A percentile compares a stretch with the other conserved stretches of the same genome.
Conservation (phyloP, 345 rosid genomes). For the Ricinus communis region DNA sequence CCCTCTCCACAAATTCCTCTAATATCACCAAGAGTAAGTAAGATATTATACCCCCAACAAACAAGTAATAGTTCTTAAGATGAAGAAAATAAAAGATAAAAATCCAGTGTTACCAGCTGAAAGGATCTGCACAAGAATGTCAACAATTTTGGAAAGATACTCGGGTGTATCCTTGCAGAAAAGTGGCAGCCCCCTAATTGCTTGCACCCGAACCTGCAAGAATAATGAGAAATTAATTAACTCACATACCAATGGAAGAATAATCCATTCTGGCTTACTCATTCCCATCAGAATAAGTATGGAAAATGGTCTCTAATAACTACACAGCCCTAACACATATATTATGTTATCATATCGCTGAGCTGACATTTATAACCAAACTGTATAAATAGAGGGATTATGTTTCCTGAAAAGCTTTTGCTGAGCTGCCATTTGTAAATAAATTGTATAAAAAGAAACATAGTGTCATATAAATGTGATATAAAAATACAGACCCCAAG, state of each 20-base stretch:
- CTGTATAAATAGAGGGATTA: no score
- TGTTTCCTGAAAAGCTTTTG: neutral
- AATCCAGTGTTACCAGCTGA: slow-evolving; percentile 52
- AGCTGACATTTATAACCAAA: no score
- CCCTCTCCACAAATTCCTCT: slow-evolving; percentile 96
- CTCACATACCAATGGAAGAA: neutral
- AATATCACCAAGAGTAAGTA: slow-evolving; percentile 13
- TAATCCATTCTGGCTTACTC: no score
- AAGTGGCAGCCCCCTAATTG: slow-evolving; percentile 89
- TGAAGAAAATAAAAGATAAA: neutral
- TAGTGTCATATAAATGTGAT: no score
- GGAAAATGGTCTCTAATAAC: neutral
- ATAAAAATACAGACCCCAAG: slow-evolving; percentile 61
- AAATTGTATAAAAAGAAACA: no score
- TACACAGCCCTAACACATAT: neutral
- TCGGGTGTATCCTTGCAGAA: slow-evolving; percentile 94
- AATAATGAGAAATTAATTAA: neutral
- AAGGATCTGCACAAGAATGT: slow-evolving; percentile 84
- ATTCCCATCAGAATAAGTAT: no score
- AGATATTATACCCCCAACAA: neutral
- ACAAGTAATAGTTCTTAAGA: neutral
- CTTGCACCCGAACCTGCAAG: slow-evolving; percentile 91
- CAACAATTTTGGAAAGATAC: slow-evolving; percentile 71
- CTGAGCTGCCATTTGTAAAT: neutral
- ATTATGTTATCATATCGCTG: no score